A percentile compares a stretch with the other conserved stretches of the same genome.
Conservation (phyloP, 192 early-diverging fungal species). For the Podila epigama region DNA sequence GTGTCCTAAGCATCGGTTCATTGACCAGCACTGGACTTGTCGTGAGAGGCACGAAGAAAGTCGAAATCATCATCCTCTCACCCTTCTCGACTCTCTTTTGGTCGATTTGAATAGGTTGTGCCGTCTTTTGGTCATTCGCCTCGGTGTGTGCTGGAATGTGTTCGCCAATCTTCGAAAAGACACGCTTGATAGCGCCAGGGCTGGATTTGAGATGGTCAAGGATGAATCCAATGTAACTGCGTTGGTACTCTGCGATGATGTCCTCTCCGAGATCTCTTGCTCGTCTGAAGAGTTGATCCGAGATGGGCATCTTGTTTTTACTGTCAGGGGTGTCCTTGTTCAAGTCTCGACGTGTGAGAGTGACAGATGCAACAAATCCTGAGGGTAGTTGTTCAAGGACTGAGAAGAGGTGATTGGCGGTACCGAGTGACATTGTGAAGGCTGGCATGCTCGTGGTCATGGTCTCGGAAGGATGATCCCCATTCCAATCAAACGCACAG, state of each 20-base stretch:
- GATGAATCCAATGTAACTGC: background rate
- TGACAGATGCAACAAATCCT: background rate
- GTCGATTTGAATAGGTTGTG: no score
- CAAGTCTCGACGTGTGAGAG: no score
- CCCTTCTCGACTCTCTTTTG: constrained; percentile 1
- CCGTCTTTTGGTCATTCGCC: no score
- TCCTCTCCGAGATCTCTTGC: no score
- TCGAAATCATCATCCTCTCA: constrained; percentile 13
- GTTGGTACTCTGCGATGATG: background rate
- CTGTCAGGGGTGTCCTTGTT: no score
- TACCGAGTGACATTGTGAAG: background rate
- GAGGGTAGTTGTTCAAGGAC: background rate
- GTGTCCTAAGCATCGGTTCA: background rate
- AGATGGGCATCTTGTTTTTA: background rate
- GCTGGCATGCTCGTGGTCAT: background rate
- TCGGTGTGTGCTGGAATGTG: no score
- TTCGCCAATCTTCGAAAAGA: no score
- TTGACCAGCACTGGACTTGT: background rate
- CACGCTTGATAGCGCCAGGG: no score
- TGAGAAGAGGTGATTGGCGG: background rate
- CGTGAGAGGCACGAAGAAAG: constrained; percentile 6
- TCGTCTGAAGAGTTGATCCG: background rate
- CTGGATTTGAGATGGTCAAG: background rate
- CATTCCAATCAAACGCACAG: background rate
- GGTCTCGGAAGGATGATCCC: no score